Evolutionary conservation across 495 filamentous ascomycete species (phyloP).

Genomic region (Viridothelium virens): DNA sequence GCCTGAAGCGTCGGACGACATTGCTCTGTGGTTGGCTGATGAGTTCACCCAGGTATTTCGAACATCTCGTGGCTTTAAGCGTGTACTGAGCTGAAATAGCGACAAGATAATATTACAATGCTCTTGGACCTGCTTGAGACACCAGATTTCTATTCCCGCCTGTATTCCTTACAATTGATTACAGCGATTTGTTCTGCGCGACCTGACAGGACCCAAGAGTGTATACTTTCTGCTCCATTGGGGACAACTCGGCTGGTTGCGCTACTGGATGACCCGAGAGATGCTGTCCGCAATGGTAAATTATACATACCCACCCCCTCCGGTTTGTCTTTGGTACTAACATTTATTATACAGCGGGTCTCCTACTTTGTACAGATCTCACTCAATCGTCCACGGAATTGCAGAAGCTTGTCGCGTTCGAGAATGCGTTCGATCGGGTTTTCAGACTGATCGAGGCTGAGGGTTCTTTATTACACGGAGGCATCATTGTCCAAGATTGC

Average conservation of each 20-base stretch:
- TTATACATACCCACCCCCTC: background rate
- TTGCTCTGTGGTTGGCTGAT: slow-evolving; percentile 92
- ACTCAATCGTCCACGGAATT: slow-evolving; percentile 69
- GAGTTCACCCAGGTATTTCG: slow-evolving; percentile 82
- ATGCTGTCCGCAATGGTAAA: slow-evolving; percentile 82
- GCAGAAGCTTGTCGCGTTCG: slow-evolving; percentile 90
- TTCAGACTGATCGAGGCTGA: slow-evolving; percentile 76
- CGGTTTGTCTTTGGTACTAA: background rate
- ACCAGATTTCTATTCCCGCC: slow-evolving; percentile 82
- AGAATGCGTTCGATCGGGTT: slow-evolving; percentile 82
- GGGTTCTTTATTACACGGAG: slow-evolving; percentile 74
- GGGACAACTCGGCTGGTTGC: slow-evolving; percentile 82
- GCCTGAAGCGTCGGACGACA: slow-evolving; percentile 95
- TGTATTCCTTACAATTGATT: slow-evolving; percentile 88
- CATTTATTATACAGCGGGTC: slow-evolving; percentile 48
- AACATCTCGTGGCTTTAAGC: slow-evolving; percentile 1
- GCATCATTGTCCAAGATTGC: slow-evolving; percentile 88
- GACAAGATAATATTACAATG: slow-evolving; percentile 93
- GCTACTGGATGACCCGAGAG: slow-evolving; percentile 73
- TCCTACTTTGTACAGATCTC: slow-evolving; percentile 60
- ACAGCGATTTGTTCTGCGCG: slow-evolving; percentile 76
- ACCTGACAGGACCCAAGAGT: slow-evolving; percentile 92
- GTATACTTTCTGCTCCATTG: slow-evolving; percentile 76
- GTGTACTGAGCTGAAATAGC: slow-evolving; percentile 48
- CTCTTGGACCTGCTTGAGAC: slow-evolving; percentile 83